Base-by-base conservation (phyloP, 176 grass and related monocot genomes). In the Carex littledalei region DNA sequence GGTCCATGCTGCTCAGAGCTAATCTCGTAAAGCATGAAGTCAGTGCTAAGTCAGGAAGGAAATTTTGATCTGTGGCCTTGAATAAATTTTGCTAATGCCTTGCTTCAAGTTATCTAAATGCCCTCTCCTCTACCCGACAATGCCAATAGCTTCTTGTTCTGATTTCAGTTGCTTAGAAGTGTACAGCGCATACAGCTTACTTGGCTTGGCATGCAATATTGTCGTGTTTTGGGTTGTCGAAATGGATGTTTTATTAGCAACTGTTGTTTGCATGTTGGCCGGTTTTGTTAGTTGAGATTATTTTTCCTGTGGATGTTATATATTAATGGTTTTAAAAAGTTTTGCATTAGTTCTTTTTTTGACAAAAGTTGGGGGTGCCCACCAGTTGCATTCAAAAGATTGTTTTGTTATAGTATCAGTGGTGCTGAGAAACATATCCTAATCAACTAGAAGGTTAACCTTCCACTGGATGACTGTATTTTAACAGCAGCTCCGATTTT, bases 21-120 rank as follows among this genome's bases (percentile, higher is more conserved):
- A 99, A 94, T 88, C 88, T 99, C 45, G 88, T 99, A 62, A 99
- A 96, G 74, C 91, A 99, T 37, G 97, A 96, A 77, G 85, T 85
- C 84, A 91, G 13, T 57, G 22, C 52, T 1, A 78, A 78, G 52
- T 57, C 74, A 57, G 7, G 2, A 32, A 78, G 74, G 26, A 78
- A 78, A 78, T 78, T 78, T 78, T 78, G 52, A 78, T 34, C 50
- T 34, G 53, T 78, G 74, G 26, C 74, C 31, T 78, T 17, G n/a
- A 43, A 49, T 82, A 82, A 82, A 47, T 59, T 82, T 39, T 61
- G 20, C 8, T 24, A 63, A 26, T 16, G 32, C 37, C 22, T 72
- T 57, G 1, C 3, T 55, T 78, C 24, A 54, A 32, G 21, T 56
- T 78, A 14, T 57, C 11, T 31, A 24, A 49, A 29, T 78, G 50